A percentile compares a stretch with the other conserved stretches of the same genome.
Evolutionary conservation across 2,329 filamentous ascomycete genomes (phyloP).

Genomic region (Trichoderma endophyticum): DNA sequence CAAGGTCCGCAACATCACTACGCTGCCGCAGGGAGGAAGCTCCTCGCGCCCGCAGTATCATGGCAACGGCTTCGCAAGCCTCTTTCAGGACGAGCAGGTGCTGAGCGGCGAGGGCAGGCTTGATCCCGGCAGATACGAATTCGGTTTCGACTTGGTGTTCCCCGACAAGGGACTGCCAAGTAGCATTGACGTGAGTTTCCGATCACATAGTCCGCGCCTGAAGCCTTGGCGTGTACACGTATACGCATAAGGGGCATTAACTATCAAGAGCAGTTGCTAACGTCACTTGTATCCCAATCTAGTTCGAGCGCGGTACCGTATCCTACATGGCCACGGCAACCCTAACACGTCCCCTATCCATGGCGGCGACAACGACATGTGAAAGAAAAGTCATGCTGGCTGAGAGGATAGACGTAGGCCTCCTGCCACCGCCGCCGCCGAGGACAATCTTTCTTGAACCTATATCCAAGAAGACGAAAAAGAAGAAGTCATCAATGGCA

Average conservation of each 20-base stretch:
- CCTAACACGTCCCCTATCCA: conserved; percentile 82
- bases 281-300: conserved; percentile 13
- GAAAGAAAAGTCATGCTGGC: conserved; percentile 76
- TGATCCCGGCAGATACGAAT: conserved; percentile 72
- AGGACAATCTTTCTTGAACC: conserved; percentile 85
- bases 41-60: conserved; percentile 55
- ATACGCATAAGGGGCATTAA: neutral
- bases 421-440: conserved; percentile 69
- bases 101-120: conserved; percentile 75
- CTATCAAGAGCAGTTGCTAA: conserved; percentile 16
- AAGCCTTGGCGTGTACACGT: neutral
- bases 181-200: conserved; percentile 79
- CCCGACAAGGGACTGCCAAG: conserved; percentile 71
- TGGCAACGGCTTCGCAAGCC: conserved; percentile 72
- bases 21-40: conserved; percentile 38
- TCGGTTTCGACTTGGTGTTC: conserved; percentile 72
- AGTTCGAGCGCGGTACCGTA: conserved; percentile 96
- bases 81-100: conserved; percentile 80
- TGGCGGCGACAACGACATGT: conserved; percentile 74
- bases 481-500: conserved; percentile 50
- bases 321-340: conserved; percentile 89
- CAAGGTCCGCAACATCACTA: conserved; percentile 47
- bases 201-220: neutral
- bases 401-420: conserved; percentile 81
- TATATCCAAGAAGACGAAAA: conserved; percentile 66